These are phyloP conservation scores for Pyrenophora seminiperda DNA, from an alignment of 2,329 filamentous ascomycete genomes.

Conservation along the genomic window DNA sequence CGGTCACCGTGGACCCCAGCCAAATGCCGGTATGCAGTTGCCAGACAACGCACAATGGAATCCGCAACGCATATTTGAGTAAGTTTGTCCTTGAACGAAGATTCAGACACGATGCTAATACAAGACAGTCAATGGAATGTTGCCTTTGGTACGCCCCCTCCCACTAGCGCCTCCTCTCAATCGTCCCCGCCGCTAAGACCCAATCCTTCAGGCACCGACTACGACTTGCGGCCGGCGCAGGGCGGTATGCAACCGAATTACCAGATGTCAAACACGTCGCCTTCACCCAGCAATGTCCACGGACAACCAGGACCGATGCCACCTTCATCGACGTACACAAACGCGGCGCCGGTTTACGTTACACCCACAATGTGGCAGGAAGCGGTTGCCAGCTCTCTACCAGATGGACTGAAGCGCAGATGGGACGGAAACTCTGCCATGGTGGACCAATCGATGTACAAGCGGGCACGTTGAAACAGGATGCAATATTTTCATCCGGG, in stretches of 20 bases:
- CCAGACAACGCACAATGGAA: constrained; percentile 77
- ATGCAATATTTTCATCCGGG: neutral
- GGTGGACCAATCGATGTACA: constrained; percentile 47
- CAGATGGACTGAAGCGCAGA: constrained; percentile 52
- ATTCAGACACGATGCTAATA: constrained; percentile 17
- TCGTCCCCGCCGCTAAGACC: constrained; percentile 53
- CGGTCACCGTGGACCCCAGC: constrained; percentile 57
- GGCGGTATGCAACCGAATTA: constrained; percentile 42
- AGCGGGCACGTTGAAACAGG: constrained; percentile 42
- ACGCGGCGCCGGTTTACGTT: constrained; percentile 46
- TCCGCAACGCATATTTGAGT: constrained; percentile 88
- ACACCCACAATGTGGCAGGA: constrained; percentile 60
- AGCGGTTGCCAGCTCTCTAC: constrained; percentile 52
- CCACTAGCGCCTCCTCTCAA: constrained; percentile 50
- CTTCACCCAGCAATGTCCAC: constrained; percentile 40
- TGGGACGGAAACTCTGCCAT: constrained; percentile 50
- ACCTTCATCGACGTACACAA: constrained; percentile 42
- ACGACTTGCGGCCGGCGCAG: constrained; percentile 45
- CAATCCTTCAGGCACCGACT: constrained; percentile 47
- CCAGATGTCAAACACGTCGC: constrained; percentile 44
- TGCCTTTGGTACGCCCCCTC: constrained; percentile 75
- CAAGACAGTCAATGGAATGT: constrained; percentile 83
- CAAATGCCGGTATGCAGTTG: constrained; percentile 62
- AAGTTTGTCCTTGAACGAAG: constrained; percentile 51
- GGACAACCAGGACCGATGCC: constrained; percentile 39